These are phyloP conservation scores for Beauveria sp. DNA, from an alignment of 2,329 filamentous ascomycete species.

Conservation along the genomic window DNA sequence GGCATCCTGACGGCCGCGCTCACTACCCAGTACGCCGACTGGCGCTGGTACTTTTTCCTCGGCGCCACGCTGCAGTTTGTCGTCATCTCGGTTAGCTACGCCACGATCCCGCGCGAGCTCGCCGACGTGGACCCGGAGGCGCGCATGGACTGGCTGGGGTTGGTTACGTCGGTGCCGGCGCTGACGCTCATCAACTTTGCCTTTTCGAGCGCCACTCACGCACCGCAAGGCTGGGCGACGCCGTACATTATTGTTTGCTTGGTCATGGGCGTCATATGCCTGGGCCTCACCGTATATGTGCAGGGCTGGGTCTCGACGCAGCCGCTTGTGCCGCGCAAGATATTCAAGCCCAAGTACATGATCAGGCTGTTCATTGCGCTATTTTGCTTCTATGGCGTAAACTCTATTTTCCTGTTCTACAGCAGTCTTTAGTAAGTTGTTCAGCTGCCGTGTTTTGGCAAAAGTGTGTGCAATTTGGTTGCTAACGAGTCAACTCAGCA, in stretches of 20 bases:
- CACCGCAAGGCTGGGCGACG: constrained; percentile 53
- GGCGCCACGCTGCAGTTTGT: constrained; percentile 40
- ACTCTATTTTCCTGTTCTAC: constrained; percentile 55
- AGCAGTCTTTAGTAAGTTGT: constrained; percentile 48
- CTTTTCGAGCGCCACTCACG: constrained; percentile 58
- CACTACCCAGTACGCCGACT: constrained; percentile 50
- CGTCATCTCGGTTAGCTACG: constrained; percentile 37
- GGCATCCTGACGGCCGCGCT: constrained; percentile 63
- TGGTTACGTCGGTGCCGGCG: constrained; percentile 45
- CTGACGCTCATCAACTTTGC: constrained; percentile 59
- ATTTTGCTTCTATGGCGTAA: constrained; percentile 49
- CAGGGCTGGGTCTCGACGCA: constrained; percentile 53
- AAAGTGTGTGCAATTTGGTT: neutral
- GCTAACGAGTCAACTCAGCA: neutral
- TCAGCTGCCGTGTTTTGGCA: neutral
- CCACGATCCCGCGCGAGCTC: constrained; percentile 30
- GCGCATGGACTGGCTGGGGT: constrained; percentile 56
- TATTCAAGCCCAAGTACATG: constrained; percentile 56
- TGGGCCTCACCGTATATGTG: constrained; percentile 50
- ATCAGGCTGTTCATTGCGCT: constrained; percentile 42
- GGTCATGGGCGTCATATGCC: constrained; percentile 44
- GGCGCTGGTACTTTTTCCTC: constrained; percentile 67
- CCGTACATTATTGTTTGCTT: constrained; percentile 59
- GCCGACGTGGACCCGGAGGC: constrained; percentile 17
- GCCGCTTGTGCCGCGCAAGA: constrained; percentile 54